Evolutionary conservation across 73 alveolate species (phyloP), one percentile per base, ranked within the genome.

Genomic region (Paramecium primaurelia): DNA sequence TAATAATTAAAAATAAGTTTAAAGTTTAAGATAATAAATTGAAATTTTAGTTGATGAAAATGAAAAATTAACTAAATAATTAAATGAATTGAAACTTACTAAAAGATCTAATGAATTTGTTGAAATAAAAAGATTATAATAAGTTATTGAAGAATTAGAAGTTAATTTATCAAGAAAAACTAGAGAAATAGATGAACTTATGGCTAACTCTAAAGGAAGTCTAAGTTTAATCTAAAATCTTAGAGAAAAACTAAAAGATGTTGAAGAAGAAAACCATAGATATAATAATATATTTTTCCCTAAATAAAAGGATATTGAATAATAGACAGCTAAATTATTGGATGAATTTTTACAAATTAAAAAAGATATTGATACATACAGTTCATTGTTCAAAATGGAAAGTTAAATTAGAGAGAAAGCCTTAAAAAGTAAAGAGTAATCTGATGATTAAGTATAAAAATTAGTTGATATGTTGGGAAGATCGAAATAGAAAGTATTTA

Each of bases 191-290:
- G 58, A 80, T 80, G 91, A 80, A 80, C 26, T 80, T 14, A 80
- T 80, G 91, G 91, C 91, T 22, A 80, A 80, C 25, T 44, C 77
- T 42, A 80, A 47, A 49, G 91, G 91, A 40, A 80, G 91, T 80
- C 75, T 80, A 0, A 80, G 91, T 80, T 45, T 80, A 80, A 80
- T 80, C 5, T 36, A 80, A 54, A 80, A 80, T 80, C 30, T 80
- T 4, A 80, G 91, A 47, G 91, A 80, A 14, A 80, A 80, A 49
- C 45, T 80, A 11, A 80, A 80, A 26, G 91, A 80, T 32, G 75
- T 44, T 44, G 71, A 80, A 18, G 91, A 80, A 49, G 91, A 80
- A 16, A 80, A 80, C 45, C 91, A 80, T 47, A 9, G 91, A 20
- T 80, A 22, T 47, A 45, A 20, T 22, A 80, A 80, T 80, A 80